Evolutionary conservation across 2,329 filamentous ascomycete species (phyloP).

Genomic region (Trichothecium sympodiale): DNA sequence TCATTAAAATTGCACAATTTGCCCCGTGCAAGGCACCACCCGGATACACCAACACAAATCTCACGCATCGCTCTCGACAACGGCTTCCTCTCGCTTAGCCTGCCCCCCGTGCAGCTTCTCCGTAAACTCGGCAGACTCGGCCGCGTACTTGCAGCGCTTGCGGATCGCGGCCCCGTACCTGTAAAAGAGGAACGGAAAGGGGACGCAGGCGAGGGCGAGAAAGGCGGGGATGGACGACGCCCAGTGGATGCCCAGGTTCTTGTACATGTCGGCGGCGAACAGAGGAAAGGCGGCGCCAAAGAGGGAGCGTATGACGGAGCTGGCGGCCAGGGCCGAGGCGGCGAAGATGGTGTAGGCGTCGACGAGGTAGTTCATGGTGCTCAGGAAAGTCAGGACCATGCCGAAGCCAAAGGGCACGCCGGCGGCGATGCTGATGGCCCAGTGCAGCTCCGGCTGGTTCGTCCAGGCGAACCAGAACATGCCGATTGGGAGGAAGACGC

Average conservation of each 20-base stretch:
- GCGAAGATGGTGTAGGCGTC: constrained; percentile 59
- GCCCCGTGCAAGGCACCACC: too few relatives aligned
- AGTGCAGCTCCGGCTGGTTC: constrained; percentile 38
- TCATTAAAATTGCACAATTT: too few relatives aligned
- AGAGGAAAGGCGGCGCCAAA: constrained; percentile 59
- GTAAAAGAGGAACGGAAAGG: constrained; percentile 49
- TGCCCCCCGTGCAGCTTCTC: neutral
- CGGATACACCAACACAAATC: too few relatives aligned
- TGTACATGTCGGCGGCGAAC: constrained; percentile 44
- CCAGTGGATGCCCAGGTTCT: constrained; percentile 56
- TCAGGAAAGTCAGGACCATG: constrained; percentile 49
- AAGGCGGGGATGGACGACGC: constrained; percentile 58
- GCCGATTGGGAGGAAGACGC: constrained; percentile 39
- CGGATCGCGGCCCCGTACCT: constrained; percentile 43
- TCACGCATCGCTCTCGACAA: too few relatives aligned
- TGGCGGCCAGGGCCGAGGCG: constrained; percentile 57
- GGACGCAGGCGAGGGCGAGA: constrained; percentile 48
- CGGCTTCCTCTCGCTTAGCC: too few relatives aligned
- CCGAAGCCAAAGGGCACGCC: constrained; percentile 38
- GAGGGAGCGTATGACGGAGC: constrained; percentile 52
- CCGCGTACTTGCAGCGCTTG: constrained; percentile 41
- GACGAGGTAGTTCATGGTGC: constrained; percentile 48
- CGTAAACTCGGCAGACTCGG: constrained; percentile 15
- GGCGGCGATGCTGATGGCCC: constrained; percentile 30
- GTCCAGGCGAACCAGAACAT: constrained; percentile 54